Evolutionary conservation across 345 rosid genomes (phyloP).

Genomic region (Psidium friedrichsthalianum): DNA sequence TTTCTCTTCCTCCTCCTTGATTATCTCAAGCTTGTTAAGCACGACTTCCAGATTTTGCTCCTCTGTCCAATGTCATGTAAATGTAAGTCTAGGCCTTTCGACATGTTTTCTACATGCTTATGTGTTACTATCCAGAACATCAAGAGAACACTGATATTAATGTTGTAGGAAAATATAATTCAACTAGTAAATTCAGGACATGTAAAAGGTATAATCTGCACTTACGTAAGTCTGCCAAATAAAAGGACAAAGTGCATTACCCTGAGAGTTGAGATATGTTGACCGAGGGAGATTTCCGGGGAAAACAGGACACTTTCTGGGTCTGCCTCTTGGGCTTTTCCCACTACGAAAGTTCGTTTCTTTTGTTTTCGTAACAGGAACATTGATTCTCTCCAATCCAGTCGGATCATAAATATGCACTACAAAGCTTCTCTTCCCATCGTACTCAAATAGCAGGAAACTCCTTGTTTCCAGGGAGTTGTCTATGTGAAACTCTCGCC

Average conservation of each 20-base stretch:
- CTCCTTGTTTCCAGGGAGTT: not conserved
- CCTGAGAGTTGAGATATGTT: not conserved
- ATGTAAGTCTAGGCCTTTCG: not conserved
- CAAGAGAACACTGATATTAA: not conserved
- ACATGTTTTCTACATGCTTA: not conserved
- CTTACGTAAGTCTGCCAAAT: not conserved
- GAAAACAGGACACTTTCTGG: not conserved
- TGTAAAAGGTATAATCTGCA: not conserved
- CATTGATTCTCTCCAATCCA: not conserved
- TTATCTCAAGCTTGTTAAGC: too few relatives aligned
- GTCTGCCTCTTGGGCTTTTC: not conserved
- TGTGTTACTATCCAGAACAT: not conserved
- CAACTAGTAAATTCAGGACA: not conserved
- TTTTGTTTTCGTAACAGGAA: not conserved
- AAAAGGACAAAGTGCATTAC: not conserved
- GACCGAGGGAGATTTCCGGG: not conserved
- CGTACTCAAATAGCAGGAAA: not conserved
- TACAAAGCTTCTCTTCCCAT: not conserved
- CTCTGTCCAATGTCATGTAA: not conserved
- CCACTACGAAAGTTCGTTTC: not conserved
- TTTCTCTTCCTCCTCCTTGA: not conserved
- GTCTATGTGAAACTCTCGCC: not conserved
- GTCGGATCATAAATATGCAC: not conserved
- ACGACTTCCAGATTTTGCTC: not conserved
- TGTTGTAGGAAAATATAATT: not conserved